phyloP scores from a whole-genome alignment of 805 yeast genomes.

The Ogataea trehaloabstinens region DNA sequence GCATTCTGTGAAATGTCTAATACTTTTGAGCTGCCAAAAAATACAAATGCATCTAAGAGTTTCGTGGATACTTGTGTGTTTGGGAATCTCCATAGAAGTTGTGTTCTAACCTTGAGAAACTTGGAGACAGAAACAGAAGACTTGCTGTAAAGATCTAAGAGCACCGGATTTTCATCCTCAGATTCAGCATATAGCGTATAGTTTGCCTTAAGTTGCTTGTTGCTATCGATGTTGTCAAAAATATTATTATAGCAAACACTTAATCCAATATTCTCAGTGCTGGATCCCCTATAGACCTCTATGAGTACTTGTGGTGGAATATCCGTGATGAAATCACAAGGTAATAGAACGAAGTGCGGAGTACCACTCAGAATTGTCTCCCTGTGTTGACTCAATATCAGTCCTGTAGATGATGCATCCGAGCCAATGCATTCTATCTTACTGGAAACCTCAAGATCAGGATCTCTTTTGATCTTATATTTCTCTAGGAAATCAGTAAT shows the following conservation, averaged over 20 bases:
- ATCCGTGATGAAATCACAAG: constrained; percentile 93
- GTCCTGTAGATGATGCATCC: constrained; percentile 60
- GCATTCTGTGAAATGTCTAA: constrained; percentile 46
- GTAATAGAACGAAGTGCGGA: constrained; percentile 72
- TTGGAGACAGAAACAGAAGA: constrained; percentile 71
- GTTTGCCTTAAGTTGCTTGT: constrained; percentile 64
- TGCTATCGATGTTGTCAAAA: constrained; percentile 69
- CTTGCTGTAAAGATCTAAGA: constrained; percentile 71
- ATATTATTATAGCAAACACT: constrained; percentile 73
- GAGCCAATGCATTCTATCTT: constrained; percentile 42
- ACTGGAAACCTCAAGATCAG: constrained; percentile 30
- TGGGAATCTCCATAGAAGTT: constrained; percentile 88
- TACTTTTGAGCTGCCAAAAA: constrained; percentile 56
- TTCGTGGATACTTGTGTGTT: constrained; percentile 73
- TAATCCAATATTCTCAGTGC: constrained; percentile 66
- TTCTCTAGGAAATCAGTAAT: constrained; percentile 48
- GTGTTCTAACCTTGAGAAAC: constrained; percentile 74
- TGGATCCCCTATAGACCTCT: constrained; percentile 76
- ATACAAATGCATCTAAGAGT: constrained; percentile 71
- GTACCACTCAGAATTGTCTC: constrained; percentile 30
- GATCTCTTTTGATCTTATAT: constrained; percentile 42
- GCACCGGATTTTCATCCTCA: constrained; percentile 39
- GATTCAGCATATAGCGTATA: constrained; percentile 63
- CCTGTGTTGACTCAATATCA: constrained; percentile 50
- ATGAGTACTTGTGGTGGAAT: constrained; percentile 86